A percentile compares a stretch with the other conserved stretches of the same genome.
Evolutionary conservation across 345 rosid species (phyloP).

Genomic region (Populus ilicifolia): DNA sequence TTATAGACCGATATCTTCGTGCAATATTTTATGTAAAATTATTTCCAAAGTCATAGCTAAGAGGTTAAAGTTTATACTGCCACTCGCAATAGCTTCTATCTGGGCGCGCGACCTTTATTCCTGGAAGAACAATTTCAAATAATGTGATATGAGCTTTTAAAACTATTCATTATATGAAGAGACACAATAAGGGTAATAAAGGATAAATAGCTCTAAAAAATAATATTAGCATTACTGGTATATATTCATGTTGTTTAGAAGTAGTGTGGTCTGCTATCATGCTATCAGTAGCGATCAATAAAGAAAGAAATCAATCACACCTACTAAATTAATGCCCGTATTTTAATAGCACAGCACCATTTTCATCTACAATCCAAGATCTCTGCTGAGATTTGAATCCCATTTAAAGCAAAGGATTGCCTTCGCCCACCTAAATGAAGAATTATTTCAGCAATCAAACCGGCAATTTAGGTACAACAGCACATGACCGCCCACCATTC

Average conservation of each 20-base stretch:
- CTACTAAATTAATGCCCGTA: neutral
- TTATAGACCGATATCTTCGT: no score
- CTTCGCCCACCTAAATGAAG: neutral
- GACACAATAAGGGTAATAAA: no score
- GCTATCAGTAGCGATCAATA: neutral
- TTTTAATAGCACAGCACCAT: constrained; percentile 21
- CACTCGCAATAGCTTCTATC: no score
- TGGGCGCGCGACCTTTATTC: no score
- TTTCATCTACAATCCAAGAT: constrained; percentile 6
- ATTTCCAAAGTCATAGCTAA: no score
- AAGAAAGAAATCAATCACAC: neutral
- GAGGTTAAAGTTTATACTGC: no score
- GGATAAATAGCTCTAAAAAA: no score
- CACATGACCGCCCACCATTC: constrained; percentile 31
- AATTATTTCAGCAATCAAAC: constrained; percentile 15
- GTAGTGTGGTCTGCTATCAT: constrained; percentile 17
- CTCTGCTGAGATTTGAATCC: neutral
- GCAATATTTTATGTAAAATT: no score
- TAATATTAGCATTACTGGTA: no score
- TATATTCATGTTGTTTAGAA: neutral
- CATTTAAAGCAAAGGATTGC: neutral
- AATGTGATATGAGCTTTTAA: no score
- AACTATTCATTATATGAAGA: no score
- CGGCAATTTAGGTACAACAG: constrained; percentile 37
- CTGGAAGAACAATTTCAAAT: no score